These are phyloP conservation scores for Boletus subcaerulescens DNA, from an alignment of 768 basidiomycete species.

Conservation along the genomic window DNA sequence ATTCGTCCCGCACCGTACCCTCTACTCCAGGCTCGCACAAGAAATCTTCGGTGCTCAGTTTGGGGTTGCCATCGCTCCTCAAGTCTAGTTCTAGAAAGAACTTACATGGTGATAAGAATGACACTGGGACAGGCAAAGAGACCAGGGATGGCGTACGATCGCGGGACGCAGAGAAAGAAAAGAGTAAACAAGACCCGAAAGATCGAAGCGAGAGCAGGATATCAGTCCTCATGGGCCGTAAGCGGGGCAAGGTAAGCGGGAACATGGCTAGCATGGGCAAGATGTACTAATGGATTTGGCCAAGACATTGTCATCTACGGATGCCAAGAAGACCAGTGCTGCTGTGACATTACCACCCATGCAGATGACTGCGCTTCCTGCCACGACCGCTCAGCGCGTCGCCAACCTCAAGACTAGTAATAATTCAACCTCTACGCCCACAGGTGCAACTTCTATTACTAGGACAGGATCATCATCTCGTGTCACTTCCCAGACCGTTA, in stretches of 20 bases:
- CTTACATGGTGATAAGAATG: slow-evolving; percentile 57
- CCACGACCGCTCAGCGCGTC: slow-evolving; percentile 78
- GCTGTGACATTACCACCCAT: slow-evolving; percentile 81
- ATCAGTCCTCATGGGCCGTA: slow-evolving; percentile 82
- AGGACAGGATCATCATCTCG: slow-evolving; percentile 52
- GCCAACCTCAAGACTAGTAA: slow-evolving; percentile 68
- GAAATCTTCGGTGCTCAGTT: slow-evolving; percentile 79
- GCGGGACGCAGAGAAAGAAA: slow-evolving; percentile 45
- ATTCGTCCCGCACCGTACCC: slow-evolving; percentile 50
- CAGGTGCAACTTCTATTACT: slow-evolving; percentile 40
- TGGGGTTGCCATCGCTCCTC: slow-evolving; percentile 78
- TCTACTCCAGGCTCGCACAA: slow-evolving; percentile 63
- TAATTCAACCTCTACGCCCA: slow-evolving; percentile 43
- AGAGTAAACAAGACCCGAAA: slow-evolving; percentile 72
- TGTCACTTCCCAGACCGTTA: slow-evolving; percentile 77
- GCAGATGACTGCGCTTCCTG: slow-evolving; percentile 83
- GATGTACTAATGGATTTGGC: slow-evolving; percentile 10
- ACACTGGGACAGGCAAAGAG: slow-evolving; percentile 40
- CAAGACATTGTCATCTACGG: slow-evolving; percentile 81
- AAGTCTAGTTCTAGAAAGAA: slow-evolving; percentile 85
- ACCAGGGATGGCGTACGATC: slow-evolving; percentile 51
- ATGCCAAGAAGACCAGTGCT: slow-evolving; percentile 70
- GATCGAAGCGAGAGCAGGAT: slow-evolving; percentile 89
- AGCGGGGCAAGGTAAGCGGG: slow-evolving; percentile 81
- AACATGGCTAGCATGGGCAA: not conserved